Conservation (phyloP, 768 basidiomycete genomes). For the Auriscalpium orientale region DNA sequence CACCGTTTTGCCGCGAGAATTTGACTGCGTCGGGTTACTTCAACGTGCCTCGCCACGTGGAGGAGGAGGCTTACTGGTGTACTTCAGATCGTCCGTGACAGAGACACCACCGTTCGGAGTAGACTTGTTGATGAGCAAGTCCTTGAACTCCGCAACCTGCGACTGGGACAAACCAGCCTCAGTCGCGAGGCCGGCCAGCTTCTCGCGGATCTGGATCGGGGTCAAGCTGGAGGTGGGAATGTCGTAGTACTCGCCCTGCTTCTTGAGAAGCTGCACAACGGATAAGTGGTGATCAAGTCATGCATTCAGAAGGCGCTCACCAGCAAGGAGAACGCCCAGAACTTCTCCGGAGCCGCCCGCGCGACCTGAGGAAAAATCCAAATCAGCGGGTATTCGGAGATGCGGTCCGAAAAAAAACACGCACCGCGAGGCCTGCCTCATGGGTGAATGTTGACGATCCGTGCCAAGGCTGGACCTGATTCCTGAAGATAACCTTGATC, state of each 20-base stretch:
- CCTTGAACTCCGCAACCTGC: slow-evolving; percentile 47
- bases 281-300: background rate
- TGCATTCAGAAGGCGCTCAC: slow-evolving; percentile 29
- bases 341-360: slow-evolving; percentile 63
- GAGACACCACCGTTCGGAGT: slow-evolving; percentile 73
- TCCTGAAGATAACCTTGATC: slow-evolving; percentile 65
- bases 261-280: slow-evolving; percentile 58
- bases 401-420: slow-evolving; percentile 13
- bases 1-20: slow-evolving; percentile 81
- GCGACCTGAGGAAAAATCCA: slow-evolving; percentile 41
- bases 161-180: slow-evolving; percentile 42
- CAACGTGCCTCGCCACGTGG: background rate
- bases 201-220: slow-evolving; percentile 65
- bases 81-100: slow-evolving; percentile 83
- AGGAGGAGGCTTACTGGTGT: slow-evolving; percentile 53
- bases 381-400: background rate
- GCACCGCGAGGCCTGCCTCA: slow-evolving; percentile 76
- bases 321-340: slow-evolving; percentile 68
- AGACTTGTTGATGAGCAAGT: slow-evolving; percentile 53
- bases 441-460: slow-evolving; percentile 64
- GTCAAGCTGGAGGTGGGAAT: slow-evolving; percentile 60
- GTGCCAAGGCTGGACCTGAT: slow-evolving; percentile 79
- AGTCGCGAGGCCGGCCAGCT: slow-evolving; percentile 52
- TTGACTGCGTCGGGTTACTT: slow-evolving; percentile 52
- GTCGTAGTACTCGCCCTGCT: slow-evolving; percentile 76